Evolutionary conservation across 306 rosid genomes (phyloP), one percentile per base, ranked within the genome.

Genomic region (Sphenostylis stenocarpa): DNA sequence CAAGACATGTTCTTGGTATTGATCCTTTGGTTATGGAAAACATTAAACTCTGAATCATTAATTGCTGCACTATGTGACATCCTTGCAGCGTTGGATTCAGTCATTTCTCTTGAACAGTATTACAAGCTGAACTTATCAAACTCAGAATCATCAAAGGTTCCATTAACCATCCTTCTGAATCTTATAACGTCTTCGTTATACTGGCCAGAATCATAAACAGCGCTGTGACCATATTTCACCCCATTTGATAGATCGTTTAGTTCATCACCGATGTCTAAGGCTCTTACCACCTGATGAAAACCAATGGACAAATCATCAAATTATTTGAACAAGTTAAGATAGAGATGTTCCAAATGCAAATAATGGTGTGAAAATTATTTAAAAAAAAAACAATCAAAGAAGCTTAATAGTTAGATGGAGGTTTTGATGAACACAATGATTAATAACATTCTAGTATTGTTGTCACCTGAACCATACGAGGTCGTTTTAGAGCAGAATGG

Each of bases 391-490:
- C 9, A 3, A n/a, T n/a, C n/a, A 66, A 65, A 67, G 47, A 61
- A 67, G 49, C 11, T 20, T 29, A 61, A 57, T 16, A 57, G 38
- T 20, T 33, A 47, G 33, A 31, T 19, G 72, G 29, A 23, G 23
- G 20, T 57, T 58, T 67, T 57, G 13, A 39, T 48, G 29, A 36
- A 68, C 66, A 33, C 41, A n/a, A 51, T 29, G 28, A 12, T 2
- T 77, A 26, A 51, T 29, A 38, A 16, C 2, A 73, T n/a, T 19
- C 49, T 51, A 47, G 39, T 48, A n/a, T 72, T 57, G 41, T 76
- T 26, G 55, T 67, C 75, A 95, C 99, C 99, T 95, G 99, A 51
- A 75, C 85, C 97, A 95, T 92, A 13, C 99, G 77, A 33, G 99
- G 99, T 34, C 99, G 90, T 79, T 89, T 92, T 21, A 84, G 89